Base-by-base conservation (phyloP, 306 rosid genomes). In the Quercus cerris region DNA sequence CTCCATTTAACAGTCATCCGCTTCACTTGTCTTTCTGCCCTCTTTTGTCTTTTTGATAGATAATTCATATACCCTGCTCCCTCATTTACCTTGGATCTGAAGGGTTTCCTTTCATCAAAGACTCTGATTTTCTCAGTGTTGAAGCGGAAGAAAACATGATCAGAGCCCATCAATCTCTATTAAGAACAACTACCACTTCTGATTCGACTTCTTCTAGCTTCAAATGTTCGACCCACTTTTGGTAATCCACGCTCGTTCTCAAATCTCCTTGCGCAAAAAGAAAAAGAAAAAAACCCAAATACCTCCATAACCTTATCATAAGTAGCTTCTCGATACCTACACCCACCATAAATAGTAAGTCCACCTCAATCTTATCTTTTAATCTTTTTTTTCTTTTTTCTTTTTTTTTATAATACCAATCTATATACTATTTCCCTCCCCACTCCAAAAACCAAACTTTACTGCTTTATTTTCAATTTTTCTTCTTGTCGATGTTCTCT, bases 221-320 rank as follows among this genome's bases (percentile, higher is more conserved):
- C 82, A 78, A 30, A 88, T 85, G 89, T 51, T 86, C 83, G 75
- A 82, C 66, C 84, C 83, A 11, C 82, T 79, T 77, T 31, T 79
- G 61, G 83, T 83, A 78, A 87, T 87, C 86, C 91, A 46, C 76
- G 44, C 76, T 31, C 88, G 33, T 51, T 86, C 94, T 31, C 78
- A 73, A 82, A 84, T 88, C 76, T 70, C 83, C 80, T 75, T 87
- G 46, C 83, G 77, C 76, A 69, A 78, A 67, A 76, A 85, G 75
- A 72, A 76, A 66, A 77, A 4, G 4, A 73, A 79, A 82, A 19
- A 6, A 5, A 8, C 11, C 46, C 46, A 68, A 35, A 5, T 57
- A 59, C 69, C 79, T 63, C 77, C 71, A 38, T 66, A 8, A 63
- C 63, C 54, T 56, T 59, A 23, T 49, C 13, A 12, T 49, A 10